Base-by-base conservation (phyloP, 306 rosid genomes). In the Abrus precatorius region DNA sequence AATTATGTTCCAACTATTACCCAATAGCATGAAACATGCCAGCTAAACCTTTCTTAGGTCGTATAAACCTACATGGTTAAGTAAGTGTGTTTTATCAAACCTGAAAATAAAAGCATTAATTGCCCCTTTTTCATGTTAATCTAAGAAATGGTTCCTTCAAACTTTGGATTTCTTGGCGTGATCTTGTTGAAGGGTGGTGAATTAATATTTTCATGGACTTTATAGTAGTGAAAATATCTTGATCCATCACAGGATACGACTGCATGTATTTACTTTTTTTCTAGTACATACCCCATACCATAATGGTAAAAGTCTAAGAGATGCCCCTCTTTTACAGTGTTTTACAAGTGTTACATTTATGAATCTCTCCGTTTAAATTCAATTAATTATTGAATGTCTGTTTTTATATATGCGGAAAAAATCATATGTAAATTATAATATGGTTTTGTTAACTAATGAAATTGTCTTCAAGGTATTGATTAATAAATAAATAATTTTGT, bases 151-250 rank as follows among this genome's bases (percentile, higher is more conserved):
- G 33, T 50, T 34, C 6, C 6, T n/a, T 70, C 75, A 70, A 12
- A 49, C 61, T 13, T 33, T 7, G 34, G 69, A 59, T 74, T 74
- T 59, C 47, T 43, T 61, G 59, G 70, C 48, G 71, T 32, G 45
- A 77, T 65, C 55, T 43, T 30, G 43, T 77, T 77, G 34, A 66
- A 77, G 56, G 38, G 75, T 7, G 68, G 69, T 67, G 75, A 78
- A 78, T 54, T 30, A 79, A 56, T 79, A 69, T 56, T 45, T 56
- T 45, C 69, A 68, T 49, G 36, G 69, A 56, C 44, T 30, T 38
- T 20, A 20, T 14, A 3, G 71, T 14, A 20, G 40, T 14, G 69
- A 69, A 56, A 68, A 57, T 55, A 55, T 44, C 50, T 33, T 55
- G 60, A 43, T 68, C 30, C 30, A 20, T 67, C 82, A 78, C 76